These are phyloP conservation scores for Corinectria fuckeliana DNA, from an alignment of 2,329 filamentous ascomycete species.

Conservation along the genomic window DNA sequence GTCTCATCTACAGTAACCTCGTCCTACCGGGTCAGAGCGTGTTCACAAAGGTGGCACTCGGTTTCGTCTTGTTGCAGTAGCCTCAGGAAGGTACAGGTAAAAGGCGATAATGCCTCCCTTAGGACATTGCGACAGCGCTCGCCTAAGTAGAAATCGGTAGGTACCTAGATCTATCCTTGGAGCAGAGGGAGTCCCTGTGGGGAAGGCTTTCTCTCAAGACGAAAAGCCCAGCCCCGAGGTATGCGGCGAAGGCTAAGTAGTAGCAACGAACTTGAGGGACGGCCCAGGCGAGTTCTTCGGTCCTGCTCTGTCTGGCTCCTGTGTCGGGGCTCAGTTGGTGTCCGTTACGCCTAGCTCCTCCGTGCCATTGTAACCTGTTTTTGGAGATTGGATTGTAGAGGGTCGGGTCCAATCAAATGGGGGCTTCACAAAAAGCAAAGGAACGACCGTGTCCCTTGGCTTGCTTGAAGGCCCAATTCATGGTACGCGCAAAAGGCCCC, in stretches of 20 bases:
- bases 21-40: neutral
- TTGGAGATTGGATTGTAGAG: slow-evolving; percentile 26
- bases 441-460: slow-evolving; percentile 25
- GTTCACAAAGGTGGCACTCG: neutral
- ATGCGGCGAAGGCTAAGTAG: neutral
- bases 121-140: neutral
- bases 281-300: neutral
- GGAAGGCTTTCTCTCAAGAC: neutral
- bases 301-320: neutral
- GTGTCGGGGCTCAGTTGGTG: slow-evolving; percentile 1
- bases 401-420: slow-evolving; percentile 29
- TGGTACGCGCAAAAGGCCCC: slow-evolving; percentile 23
- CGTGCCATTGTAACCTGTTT: slow-evolving; percentile 1
- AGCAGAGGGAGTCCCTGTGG: neutral
- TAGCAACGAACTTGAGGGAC: neutral
- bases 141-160: neutral
- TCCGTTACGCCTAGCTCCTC: neutral
- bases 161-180: neutral
- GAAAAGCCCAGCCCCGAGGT: neutral
- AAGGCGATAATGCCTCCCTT: neutral
- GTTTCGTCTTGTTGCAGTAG: neutral
- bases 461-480: slow-evolving; percentile 23
- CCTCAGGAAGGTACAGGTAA: neutral
- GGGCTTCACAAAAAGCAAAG: slow-evolving; percentile 31
- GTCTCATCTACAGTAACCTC: slow-evolving; percentile 13